These are phyloP conservation scores for Fallopia convolvulus DNA, from an alignment of 148 eudicot genomes.

Conservation along the genomic window DNA sequence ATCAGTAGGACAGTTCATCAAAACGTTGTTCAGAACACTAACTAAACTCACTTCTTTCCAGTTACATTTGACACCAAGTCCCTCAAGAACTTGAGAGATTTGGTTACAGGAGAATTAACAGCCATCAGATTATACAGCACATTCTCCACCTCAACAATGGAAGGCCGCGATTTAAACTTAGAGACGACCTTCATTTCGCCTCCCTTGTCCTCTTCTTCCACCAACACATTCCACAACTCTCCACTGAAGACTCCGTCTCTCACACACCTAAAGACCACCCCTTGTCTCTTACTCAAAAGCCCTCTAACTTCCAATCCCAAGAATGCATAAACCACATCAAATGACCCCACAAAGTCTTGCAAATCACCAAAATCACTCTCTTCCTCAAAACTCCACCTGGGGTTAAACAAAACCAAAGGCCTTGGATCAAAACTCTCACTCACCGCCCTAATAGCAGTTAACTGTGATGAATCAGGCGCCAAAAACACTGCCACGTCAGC, in stretches of 20 bases:
- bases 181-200: constrained; percentile 46
- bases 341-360: constrained; percentile 54
- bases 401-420: constrained; percentile 75
- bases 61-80: constrained; percentile 76
- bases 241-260: constrained; percentile 66
- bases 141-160: constrained; percentile 68
- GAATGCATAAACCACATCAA: constrained; percentile 85
- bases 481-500: constrained; percentile 73
- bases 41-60: constrained; percentile 38
- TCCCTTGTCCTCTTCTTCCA: constrained; percentile 49
- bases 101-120: constrained; percentile 75
- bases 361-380: constrained; percentile 45
- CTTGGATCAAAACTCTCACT: constrained; percentile 47
- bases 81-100: constrained; percentile 72
- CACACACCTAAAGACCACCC: constrained; percentile 63
- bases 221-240: constrained; percentile 72
- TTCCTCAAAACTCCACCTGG: constrained; percentile 82
- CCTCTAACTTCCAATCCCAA: constrained; percentile 87
- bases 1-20: not conserved
- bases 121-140: constrained; percentile 92
- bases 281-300: constrained; percentile 69
- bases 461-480: constrained; percentile 60
- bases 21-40: not conserved
- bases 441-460: constrained; percentile 44
- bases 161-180: constrained; percentile 56